Base-by-base conservation (phyloP, 345 rosid species). In the Nasturtium officinale region DNA sequence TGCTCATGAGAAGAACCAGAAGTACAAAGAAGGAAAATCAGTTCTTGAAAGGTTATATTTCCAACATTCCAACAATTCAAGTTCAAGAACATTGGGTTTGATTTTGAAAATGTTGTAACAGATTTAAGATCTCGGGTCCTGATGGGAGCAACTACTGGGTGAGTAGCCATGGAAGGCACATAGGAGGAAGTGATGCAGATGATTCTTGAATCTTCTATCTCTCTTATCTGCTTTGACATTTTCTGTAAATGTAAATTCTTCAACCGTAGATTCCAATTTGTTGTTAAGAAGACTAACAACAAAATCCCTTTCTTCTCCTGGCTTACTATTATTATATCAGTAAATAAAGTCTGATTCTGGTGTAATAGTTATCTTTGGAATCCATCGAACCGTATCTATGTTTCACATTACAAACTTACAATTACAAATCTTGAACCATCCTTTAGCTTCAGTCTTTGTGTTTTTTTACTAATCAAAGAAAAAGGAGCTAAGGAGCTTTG, bases 1-100 rank as follows among this genome's bases (percentile, higher is more conserved):
- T 78, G 99, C 98, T 55, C 88, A 85, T 53, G 98, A 95, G 40
- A 87, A 83, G 85, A 65, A 16, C 84, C 99, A 92, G 79, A 95
- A 95, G 80, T 95, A 95, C 90, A 95, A 95, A 84, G 99, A 92
- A 87, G 98, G 98, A 62, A 95, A 90, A 83, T 92, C 90, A 3
- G 95, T 90, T n/a, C 87, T 90, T 37, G 97, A 91, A 75, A 86
- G 95, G 99, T 92, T 72, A 87, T 11, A 38, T 61, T 5, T 42
- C 10, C 15, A 58, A 45, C 69, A 62, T 9, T 26, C 10, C 43
- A 38, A 12, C 5, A 38, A 0, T 38, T 38, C 43, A 35, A 35
- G 12, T 2, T 35, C 33, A 30, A 30, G 38, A 35, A 35, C 9
- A 35, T 35, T 35, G 10, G 37, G n/a, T 65, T 64, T 71, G 68